These are phyloP conservation scores for Xylariaceae sp. DNA, from an alignment of 2,329 filamentous ascomycete genomes.

Conservation along the genomic window DNA sequence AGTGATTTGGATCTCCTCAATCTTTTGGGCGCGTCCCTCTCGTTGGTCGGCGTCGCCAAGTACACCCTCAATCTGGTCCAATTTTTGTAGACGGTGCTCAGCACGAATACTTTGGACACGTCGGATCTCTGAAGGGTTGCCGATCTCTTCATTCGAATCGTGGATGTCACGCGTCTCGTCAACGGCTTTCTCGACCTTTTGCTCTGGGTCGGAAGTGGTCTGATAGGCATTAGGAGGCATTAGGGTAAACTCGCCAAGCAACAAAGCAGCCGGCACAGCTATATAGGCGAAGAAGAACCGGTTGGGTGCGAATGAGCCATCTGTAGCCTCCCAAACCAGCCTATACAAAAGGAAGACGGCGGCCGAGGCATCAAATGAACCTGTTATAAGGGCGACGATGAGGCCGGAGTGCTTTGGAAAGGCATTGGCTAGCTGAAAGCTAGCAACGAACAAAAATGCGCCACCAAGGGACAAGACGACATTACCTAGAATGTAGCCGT, in stretches of 20 bases:
- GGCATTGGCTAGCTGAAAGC: slow-evolving; percentile 60
- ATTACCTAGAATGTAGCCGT: slow-evolving; percentile 56
- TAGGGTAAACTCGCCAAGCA: slow-evolving; percentile 35
- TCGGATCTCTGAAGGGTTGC: slow-evolving; percentile 39
- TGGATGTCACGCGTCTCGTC: slow-evolving; percentile 41
- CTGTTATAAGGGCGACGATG: slow-evolving; percentile 57
- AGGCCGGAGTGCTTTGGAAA: slow-evolving; percentile 56
- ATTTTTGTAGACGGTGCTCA: slow-evolving; percentile 49
- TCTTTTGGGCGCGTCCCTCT: slow-evolving; percentile 48
- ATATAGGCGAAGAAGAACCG: slow-evolving; percentile 40
- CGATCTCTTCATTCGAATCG: slow-evolving; percentile 50
- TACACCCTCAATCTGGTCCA: slow-evolving; percentile 58
- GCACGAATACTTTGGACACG: slow-evolving; percentile 41
- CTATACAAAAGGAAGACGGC: slow-evolving; percentile 57
- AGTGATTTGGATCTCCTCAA: slow-evolving; percentile 53
- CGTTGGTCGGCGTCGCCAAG: slow-evolving; percentile 53
- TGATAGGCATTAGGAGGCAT: slow-evolving; percentile 40
- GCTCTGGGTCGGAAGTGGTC: slow-evolving; percentile 36
- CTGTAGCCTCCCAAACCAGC: slow-evolving; percentile 45
- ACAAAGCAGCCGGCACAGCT: slow-evolving; percentile 33
- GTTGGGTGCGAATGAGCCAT: slow-evolving; percentile 32
- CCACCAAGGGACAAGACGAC: slow-evolving; percentile 57
- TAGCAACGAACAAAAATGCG: slow-evolving; percentile 59
- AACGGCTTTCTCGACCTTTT: slow-evolving; percentile 36
- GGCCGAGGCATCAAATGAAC: slow-evolving; percentile 60